A percentile compares a stretch with the other conserved stretches of the same genome.
Evolutionary conservation across 805 yeast species (phyloP).

Genomic region (Kodamaea lidongshanica): DNA sequence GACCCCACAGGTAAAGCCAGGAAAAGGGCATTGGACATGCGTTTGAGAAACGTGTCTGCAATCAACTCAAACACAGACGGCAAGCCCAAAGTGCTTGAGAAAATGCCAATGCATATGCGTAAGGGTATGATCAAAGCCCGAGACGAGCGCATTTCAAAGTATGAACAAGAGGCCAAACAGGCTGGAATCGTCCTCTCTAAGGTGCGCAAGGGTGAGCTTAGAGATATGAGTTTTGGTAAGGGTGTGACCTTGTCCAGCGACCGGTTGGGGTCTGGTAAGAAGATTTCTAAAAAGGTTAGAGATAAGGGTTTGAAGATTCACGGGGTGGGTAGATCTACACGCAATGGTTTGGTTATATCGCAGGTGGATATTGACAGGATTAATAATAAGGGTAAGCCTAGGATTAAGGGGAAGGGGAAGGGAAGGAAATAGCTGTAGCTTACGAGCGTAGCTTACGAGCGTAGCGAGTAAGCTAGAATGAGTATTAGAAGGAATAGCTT

Average conservation of each 20-base stretch:
- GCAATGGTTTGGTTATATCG: constrained; percentile 71
- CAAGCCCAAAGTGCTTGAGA: constrained; percentile 47
- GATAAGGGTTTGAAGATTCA: constrained; percentile 76
- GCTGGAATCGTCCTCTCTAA: constrained; percentile 86
- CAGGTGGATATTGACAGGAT: constrained; percentile 56
- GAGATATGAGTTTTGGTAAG: constrained; percentile 49
- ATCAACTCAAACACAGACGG: constrained; percentile 42
- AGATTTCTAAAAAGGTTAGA: constrained; percentile 40
- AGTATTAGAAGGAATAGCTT: too few species aligned
- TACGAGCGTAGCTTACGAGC: too few species aligned
- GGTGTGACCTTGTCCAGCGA: constrained; percentile 48
- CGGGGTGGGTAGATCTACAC: constrained; percentile 68
- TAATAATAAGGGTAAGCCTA: constrained; percentile 16
- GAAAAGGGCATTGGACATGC: constrained; percentile 52
- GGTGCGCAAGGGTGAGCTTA: constrained; percentile 58
- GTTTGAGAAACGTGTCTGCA: constrained; percentile 43
- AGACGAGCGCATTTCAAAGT: constrained; percentile 44
- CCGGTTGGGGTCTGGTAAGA: constrained; percentile 44
- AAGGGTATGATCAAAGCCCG: constrained; percentile 72
- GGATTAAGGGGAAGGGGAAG: constrained; percentile 3
- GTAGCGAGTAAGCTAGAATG: constrained; percentile 5
- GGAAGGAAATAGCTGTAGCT: too few species aligned
- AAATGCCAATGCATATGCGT: constrained; percentile 84
- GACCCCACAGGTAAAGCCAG: constrained; percentile 66
- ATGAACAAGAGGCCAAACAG: constrained; percentile 74